phyloP scores from a whole-genome alignment of 129 eudicot species.

The Kitagawia praeruptora region DNA sequence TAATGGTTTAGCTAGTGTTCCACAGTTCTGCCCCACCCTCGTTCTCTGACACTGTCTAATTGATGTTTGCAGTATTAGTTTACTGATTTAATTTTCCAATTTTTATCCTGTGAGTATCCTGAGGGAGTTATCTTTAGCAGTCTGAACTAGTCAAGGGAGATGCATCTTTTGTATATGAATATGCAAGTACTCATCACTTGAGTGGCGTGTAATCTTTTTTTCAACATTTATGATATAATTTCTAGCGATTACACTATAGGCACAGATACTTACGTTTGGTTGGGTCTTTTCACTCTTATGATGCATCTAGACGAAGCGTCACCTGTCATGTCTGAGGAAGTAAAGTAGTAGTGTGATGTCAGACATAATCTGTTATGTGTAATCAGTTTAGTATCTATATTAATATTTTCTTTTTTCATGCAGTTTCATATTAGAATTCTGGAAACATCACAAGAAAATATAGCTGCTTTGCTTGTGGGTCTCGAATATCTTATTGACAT shows the following conservation, averaged over 20 bases:
- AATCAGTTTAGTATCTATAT: not conserved
- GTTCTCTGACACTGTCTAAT: not conserved
- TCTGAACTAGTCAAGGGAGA: not conserved
- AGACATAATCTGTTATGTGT: not conserved
- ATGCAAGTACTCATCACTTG: not conserved
- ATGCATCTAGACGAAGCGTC: not conserved
- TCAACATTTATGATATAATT: not conserved
- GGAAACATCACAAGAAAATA: constrained; percentile 75
- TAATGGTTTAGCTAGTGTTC: not conserved
- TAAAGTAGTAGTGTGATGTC: not conserved
- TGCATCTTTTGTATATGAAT: not conserved
- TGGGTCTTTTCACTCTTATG: not conserved
- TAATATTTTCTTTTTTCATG: constrained; percentile 13
- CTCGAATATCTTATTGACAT: constrained; percentile 84
- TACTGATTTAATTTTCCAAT: too few relatives aligned
- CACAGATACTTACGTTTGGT: not conserved
- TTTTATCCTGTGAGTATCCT: not conserved
- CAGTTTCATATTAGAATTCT: constrained; percentile 87
- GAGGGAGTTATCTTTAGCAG: not conserved
- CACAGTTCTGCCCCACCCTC: not conserved
- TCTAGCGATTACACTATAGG: not conserved
- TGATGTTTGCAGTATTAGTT: not conserved
- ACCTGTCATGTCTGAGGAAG: not conserved
- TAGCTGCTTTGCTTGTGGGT: constrained; percentile 55
- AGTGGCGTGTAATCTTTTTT: not conserved